phyloP scores from a whole-genome alignment of 768 basidiomycete species.

The Punctularia strigosozonata region DNA sequence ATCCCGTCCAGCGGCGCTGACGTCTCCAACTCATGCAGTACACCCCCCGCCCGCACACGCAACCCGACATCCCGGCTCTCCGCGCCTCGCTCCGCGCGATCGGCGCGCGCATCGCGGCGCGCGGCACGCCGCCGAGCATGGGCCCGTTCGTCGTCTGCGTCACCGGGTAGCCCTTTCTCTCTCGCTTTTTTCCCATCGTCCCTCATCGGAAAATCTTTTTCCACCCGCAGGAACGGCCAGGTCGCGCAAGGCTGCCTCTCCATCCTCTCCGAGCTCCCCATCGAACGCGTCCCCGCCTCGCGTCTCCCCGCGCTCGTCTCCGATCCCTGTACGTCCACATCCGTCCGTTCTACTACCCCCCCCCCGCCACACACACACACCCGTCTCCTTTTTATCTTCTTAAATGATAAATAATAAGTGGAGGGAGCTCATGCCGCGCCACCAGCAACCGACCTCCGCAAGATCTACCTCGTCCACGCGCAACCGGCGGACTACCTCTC shows the following conservation, averaged over 20 bases:
- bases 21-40: conserved; percentile 29
- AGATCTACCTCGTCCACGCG: conserved; percentile 74
- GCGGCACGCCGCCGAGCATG: conserved; percentile 48
- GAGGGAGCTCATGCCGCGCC: too few relatives aligned
- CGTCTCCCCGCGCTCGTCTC: conserved; percentile 47
- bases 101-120: conserved; percentile 38
- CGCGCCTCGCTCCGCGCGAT: conserved; percentile 43
- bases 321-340: conserved; percentile 40
- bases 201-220: conserved; percentile 1
- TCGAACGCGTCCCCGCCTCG: conserved; percentile 39
- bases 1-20: not conserved
- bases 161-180: conserved; percentile 49
- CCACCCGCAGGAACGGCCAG: conserved; percentile 51
- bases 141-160: conserved; percentile 77
- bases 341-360: too few relatives aligned
- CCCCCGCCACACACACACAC: too few relatives aligned
- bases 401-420: too few relatives aligned
- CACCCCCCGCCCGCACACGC: conserved; percentile 72
- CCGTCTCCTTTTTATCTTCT: too few relatives aligned
- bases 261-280: conserved; percentile 61
- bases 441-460: too few relatives aligned
- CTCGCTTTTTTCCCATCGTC: not conserved
- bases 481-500: conserved; percentile 59
- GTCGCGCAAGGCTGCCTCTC: conserved; percentile 71
- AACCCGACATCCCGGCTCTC: conserved; percentile 43